Evolutionary conservation across 1,139 yeast species (phyloP), one percentile per base, ranked within the genome.

Genomic region (Saccharomycopsis hybrid): DNA sequence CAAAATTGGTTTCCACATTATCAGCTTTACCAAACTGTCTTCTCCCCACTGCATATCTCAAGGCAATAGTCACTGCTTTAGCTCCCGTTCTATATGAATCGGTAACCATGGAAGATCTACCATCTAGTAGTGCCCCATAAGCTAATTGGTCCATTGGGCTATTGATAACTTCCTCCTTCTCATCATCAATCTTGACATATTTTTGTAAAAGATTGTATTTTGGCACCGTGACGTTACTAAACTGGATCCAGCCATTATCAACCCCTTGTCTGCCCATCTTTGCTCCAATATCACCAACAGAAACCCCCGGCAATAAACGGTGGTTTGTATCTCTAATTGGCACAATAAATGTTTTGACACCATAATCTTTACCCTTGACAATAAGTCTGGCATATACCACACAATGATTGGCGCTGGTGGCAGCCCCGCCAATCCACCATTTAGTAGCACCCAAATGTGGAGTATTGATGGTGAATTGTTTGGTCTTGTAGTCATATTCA

Each of bases 381-480:
- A 85, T 77, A 59, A 89, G 74, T 60, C 96, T 76, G 33, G 96
- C 96, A 62, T 82, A 89, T 46, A 78, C 82, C 37, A 85, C 78
- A 29, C 88, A 72, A 67, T 89, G 96, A 45, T 92, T 86, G 7
- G 96, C 85, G 29, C 95, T 83, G 64, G 87, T 95, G 4, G 96
- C 96, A 49, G 96, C 96, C 62, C 97, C 97, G 50, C 96, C 97
- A 62, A 89, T 89, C 97, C 97, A 89, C 96, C 96, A 89, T 68
- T 89, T 89, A 54, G 96, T 87, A 38, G 96, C 96, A 50, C 92
- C 89, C 55, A 85, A 69, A 63, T 87, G 87, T 5, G 97, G 97
- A 28, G 97, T 89, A 65, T 86, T 80, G 58, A 89, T 81, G 50
- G 77, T 66, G 59, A 89, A 86, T 56, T 81, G 79, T 60, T 86